phyloP scores from a whole-genome alignment of 2,329 filamentous ascomycete species.

The Cladosporium sp. region DNA sequence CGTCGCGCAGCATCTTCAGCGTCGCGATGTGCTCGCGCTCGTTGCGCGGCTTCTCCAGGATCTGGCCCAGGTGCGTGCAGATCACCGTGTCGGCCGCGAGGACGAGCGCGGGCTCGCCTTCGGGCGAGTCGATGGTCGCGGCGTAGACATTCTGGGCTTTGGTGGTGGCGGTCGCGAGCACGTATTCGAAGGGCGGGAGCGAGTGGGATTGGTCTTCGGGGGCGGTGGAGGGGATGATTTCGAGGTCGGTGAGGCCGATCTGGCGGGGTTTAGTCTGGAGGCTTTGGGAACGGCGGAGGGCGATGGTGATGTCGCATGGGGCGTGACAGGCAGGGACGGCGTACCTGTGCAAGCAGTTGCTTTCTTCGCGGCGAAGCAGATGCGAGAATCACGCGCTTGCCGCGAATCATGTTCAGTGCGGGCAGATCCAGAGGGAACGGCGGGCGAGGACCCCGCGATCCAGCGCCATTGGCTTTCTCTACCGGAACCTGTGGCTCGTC shows the following conservation, averaged over 20 bases:
- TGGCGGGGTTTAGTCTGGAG: constrained; percentile 30
- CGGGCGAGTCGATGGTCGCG: constrained; percentile 50
- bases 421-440: constrained; percentile 71
- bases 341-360: constrained; percentile 68
- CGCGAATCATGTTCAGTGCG: constrained; percentile 67
- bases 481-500: constrained; percentile 14
- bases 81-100: constrained; percentile 90
- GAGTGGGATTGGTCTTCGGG: constrained; percentile 80
- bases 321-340: constrained; percentile 9
- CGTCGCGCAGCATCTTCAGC: constrained; percentile 75
- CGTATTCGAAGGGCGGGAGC: constrained; percentile 82
- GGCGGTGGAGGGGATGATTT: constrained; percentile 75
- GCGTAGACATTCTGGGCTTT: constrained; percentile 74
- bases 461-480: constrained; percentile 17
- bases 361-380: constrained; percentile 81
- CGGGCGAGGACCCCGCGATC: constrained; percentile 35
- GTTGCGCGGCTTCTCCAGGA: constrained; percentile 84
- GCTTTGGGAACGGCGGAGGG: not conserved
- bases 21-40: constrained; percentile 78
- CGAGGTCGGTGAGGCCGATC: constrained; percentile 74
- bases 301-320: not conserved
- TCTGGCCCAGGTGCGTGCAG: constrained; percentile 64
- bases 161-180: constrained; percentile 73
- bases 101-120: constrained; percentile 71
- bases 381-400: constrained; percentile 79